Evolutionary conservation across 345 rosid genomes (phyloP).

Genomic region (Raphanus sativus): DNA sequence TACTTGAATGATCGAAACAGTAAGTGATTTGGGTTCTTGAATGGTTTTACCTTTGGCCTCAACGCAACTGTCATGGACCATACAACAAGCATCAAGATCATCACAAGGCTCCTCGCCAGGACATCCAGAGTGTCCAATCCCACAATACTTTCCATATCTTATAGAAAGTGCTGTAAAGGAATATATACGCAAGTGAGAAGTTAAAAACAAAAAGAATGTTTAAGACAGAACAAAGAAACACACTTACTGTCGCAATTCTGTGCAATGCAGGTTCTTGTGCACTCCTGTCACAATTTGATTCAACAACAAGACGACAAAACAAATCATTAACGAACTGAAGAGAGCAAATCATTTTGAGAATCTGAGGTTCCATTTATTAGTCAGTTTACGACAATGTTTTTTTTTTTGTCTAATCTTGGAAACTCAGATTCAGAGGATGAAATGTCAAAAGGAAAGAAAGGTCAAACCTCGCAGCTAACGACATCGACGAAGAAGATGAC

Average conservation of each 20-base stretch:
- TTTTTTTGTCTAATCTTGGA: not conserved
- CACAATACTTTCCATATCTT: slow-evolving; percentile 90
- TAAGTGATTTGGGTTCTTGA: not conserved
- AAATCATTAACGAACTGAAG: not conserved
- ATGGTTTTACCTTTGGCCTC: slow-evolving; percentile 57
- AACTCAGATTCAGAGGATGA: slow-evolving; percentile 8
- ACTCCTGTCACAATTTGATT: slow-evolving; percentile 44
- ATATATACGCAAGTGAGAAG: not conserved
- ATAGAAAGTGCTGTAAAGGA: slow-evolving; percentile 43
- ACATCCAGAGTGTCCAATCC: slow-evolving; percentile 86
- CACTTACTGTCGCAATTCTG: slow-evolving; percentile 69
- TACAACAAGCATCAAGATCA: slow-evolving; percentile 90
- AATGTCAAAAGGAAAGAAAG: not conserved
- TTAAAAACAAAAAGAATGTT: not conserved
- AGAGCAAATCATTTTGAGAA: not conserved
- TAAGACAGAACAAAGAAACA: not conserved
- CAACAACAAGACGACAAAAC: not conserved
- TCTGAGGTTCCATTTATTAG: not conserved
- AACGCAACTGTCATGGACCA: slow-evolving; percentile 84
- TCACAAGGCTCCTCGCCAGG: slow-evolving; percentile 97
- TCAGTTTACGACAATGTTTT: not conserved
- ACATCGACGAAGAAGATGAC: slow-evolving; percentile 42
- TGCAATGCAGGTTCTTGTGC: slow-evolving; percentile 69
- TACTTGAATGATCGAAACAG: not conserved
- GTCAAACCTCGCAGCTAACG: slow-evolving; percentile 37